Percentiles rank a stretch among this genome's conserved stretches.
These are phyloP conservation scores for Dictyophora rubrovolvata DNA, from an alignment of 768 basidiomycete species.

Conservation along the genomic window DNA sequence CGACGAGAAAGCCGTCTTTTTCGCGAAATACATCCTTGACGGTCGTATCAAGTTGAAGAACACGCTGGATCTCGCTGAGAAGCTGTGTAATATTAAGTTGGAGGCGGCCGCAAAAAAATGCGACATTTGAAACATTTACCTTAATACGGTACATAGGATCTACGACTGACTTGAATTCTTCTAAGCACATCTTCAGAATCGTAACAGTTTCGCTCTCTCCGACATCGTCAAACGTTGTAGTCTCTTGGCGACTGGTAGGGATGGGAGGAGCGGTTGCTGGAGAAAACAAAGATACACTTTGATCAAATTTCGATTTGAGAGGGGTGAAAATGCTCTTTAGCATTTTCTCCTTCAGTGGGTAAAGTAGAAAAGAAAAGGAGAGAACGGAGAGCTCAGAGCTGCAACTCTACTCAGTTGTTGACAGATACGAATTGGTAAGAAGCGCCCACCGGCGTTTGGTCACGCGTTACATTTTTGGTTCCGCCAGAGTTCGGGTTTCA, in stretches of 20 bases:
- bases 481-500: not conserved
- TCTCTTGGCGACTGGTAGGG: not conserved
- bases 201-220: slow-evolving; percentile 50
- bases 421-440: not conserved
- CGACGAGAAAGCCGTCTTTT: slow-evolving; percentile 67
- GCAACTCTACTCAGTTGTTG: not conserved
- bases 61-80: slow-evolving; percentile 54
- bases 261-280: slow-evolving; percentile 9
- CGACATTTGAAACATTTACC: slow-evolving; percentile 31
- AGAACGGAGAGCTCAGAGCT: not conserved
- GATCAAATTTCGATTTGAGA: slow-evolving; percentile 44
- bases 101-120: not conserved
- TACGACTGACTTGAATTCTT: slow-evolving; percentile 54
- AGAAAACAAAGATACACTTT: slow-evolving; percentile 12
- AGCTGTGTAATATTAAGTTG: slow-evolving; percentile 29
- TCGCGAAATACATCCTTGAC: slow-evolving; percentile 75
- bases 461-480: not conserved
- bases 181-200: slow-evolving; percentile 60
- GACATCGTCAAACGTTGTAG: not conserved
- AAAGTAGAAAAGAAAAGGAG: not conserved
- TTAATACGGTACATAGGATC: slow-evolving; percentile 36
- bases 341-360: slow-evolving; percentile 27
- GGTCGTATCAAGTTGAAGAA: slow-evolving; percentile 51
- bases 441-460: not conserved
- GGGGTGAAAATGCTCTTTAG: slow-evolving; percentile 51